Conservation (phyloP, 1,139 yeast species). For the Sugiyamaella sp. region DNA sequence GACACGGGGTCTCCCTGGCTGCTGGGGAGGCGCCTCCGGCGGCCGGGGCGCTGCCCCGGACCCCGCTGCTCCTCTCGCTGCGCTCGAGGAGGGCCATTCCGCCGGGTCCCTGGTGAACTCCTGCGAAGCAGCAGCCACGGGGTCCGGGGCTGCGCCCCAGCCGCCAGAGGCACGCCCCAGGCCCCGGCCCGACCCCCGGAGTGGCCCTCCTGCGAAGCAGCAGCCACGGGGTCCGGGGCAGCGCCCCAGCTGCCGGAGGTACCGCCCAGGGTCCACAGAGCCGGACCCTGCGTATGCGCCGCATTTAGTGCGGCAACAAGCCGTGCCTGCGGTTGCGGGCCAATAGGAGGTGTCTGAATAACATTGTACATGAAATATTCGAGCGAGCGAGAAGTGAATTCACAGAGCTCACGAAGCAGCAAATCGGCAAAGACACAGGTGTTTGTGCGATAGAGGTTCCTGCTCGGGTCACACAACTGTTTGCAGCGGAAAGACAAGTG, state of each 20-base stretch:
- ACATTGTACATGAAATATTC: constrained; percentile 1
- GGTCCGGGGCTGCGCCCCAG: constrained; percentile 2
- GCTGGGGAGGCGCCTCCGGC: constrained; percentile 1
- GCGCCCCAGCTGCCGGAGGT: no score
- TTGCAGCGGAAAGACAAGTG: no score
- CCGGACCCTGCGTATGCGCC: no score
- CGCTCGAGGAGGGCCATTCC: no score
- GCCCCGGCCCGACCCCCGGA: no score
- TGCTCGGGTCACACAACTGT: no score
- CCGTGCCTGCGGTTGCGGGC: not conserved
- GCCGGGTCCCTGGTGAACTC: not conserved
- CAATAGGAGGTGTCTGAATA: constrained; percentile 1
- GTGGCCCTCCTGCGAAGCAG: no score
- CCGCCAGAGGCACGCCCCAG: not conserved
- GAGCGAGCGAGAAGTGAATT: not conserved
- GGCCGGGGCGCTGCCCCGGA: not conserved
- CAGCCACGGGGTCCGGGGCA: no score
- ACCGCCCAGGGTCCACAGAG: no score
- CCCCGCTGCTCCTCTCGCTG: not conserved
- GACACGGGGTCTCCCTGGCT: no score
- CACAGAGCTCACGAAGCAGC: not conserved
- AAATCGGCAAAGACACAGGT: not conserved
- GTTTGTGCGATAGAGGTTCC: no score
- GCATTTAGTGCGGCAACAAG: not conserved
- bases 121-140: not conserved